Evolutionary conservation across 345 rosid genomes (phyloP), one percentile per base, ranked within the genome.

Genomic region (Lepidium aucheri): DNA sequence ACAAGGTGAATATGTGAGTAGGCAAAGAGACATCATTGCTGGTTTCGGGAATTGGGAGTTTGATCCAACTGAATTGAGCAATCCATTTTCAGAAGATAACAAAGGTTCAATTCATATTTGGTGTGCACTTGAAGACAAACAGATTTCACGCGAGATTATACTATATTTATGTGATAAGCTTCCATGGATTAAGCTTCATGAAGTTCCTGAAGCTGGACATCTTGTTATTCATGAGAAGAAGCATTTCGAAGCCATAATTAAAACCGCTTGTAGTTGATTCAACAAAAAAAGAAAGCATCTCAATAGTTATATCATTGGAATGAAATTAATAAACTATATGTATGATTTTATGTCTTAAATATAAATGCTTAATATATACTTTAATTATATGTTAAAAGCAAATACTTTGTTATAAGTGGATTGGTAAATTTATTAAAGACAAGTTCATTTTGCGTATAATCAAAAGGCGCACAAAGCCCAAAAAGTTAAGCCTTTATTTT

Each of bases 171-270:
- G 83, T 0, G 77, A 82, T 63, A 87, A 82, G 79, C 83, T 82
- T 58, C 89, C 86, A 4, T 87, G 94, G 89, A 81, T 87, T 50
- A 81, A 41, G 3, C 82, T 85, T 67, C 89, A 87, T 17, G 81
- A 89, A 62, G 81, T 87, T 74, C 81, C 81, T 32, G 82, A 84
- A 12, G 69, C 72, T 11, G 98, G 98, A 7, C 96, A 91, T 77
- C 42, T 82, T 30, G 28, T 85, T 36, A 36, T 84, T 33, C 78
- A 61, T n/a, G 79, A 81, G 74, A 73, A 71, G 20, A 14, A 55
- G 17, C 75, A 63, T 56, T 71, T 71, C 8, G 70, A 71, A 63
- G 34, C 10, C 20, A 71, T 63, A 46, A 63, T 71, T 11, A 63
- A 55, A 39, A 7, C 59, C n/a, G 70, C 65, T 30, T 71, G 75